These are phyloP conservation scores for Trypanosoma brucei DNA, from an alignment of 208 protist genomes.

Conservation along the genomic window DNA sequence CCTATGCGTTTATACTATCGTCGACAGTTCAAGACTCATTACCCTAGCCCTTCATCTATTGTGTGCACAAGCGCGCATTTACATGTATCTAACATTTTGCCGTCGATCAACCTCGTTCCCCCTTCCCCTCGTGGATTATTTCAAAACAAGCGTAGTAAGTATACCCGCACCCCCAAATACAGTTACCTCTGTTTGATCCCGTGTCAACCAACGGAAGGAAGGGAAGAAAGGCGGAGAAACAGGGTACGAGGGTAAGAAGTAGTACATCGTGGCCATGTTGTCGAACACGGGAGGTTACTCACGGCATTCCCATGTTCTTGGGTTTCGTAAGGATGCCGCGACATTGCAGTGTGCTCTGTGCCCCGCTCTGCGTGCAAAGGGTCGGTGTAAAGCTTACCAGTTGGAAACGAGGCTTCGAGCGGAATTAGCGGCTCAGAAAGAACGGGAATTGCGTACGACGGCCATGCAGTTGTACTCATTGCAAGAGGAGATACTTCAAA, in stretches of 20 bases:
- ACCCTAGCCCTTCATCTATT: too few species aligned
- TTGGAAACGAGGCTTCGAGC: constrained; percentile 39
- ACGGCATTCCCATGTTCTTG: constrained; percentile 31
- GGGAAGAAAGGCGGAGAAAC: background rate
- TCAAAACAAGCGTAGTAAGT: too few species aligned
- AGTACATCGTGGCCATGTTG: constrained; percentile 33
- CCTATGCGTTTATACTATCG: too few species aligned
- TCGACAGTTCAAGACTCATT: too few species aligned
- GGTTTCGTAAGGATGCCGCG: constrained; percentile 29
- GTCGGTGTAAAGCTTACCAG: constrained; percentile 39
- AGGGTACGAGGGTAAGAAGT: background rate
- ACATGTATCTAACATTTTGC: too few species aligned
- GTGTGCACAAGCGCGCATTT: too few species aligned
- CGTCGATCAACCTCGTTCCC: too few species aligned
- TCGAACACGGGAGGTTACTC: constrained; percentile 52
- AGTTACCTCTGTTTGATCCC: background rate
- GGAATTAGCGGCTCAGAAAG: constrained; percentile 40
- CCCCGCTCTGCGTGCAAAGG: constrained; percentile 24
- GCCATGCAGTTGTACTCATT: constrained; percentile 52
- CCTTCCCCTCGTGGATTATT: too few species aligned
- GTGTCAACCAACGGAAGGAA: background rate
- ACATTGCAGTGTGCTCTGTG: constrained; percentile 37
- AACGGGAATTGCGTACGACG: constrained; percentile 57
- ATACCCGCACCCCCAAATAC: background rate
- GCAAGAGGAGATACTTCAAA: constrained; percentile 49